Evolutionary conservation across 345 rosid genomes (phyloP).

Genomic region (Pistacia atlantica): DNA sequence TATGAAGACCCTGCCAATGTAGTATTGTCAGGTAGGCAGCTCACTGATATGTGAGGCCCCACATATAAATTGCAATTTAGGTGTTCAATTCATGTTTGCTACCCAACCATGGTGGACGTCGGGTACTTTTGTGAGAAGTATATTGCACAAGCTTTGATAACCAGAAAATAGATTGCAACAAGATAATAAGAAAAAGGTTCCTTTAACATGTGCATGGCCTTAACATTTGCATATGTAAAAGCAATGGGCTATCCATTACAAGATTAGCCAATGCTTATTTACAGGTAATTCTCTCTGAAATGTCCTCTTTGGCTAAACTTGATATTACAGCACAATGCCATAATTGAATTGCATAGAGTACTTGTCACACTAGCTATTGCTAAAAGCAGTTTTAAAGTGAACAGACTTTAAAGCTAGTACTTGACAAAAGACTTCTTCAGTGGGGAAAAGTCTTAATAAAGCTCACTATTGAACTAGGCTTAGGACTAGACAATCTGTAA

Average conservation of each 20-base stretch:
- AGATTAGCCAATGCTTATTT: not conserved
- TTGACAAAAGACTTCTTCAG: not conserved
- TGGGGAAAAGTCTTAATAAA: not conserved
- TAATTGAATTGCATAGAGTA: not conserved
- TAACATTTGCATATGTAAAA: not conserved
- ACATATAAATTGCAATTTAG: not conserved
- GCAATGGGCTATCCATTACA: not conserved
- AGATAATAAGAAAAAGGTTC: not conserved
- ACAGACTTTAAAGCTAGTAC: not conserved
- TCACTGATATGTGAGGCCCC: not conserved
- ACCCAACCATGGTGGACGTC: not conserved
- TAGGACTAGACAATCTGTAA: not conserved
- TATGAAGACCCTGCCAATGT: not conserved
- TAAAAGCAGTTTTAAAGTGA: not conserved
- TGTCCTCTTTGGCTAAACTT: not conserved
- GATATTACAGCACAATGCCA: not conserved
- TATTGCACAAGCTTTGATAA: conserved; percentile 1
- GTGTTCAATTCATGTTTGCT: not conserved
- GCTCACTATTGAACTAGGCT: not conserved
- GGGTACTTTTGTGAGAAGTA: not conserved
- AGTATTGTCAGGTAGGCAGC: not conserved
- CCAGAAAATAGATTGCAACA: not conserved
- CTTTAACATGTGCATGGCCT: not conserved
- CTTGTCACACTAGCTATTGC: not conserved
- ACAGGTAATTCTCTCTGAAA: not conserved